Evolutionary conservation across 2,329 filamentous ascomycete genomes (phyloP).

Genomic region (Fusarium compactum): DNA sequence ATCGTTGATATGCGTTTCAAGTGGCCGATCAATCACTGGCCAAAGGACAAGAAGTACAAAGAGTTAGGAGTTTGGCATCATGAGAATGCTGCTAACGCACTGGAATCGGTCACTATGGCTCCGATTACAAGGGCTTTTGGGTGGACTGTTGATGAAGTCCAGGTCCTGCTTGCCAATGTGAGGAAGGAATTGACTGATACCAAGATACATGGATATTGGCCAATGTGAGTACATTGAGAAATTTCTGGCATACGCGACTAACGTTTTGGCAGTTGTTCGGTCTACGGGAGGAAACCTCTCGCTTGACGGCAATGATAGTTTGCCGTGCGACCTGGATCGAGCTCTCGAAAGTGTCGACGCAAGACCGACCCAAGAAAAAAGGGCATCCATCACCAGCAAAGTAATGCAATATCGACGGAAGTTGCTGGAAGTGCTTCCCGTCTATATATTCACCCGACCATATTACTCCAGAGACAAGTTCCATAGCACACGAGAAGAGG

Average conservation of each 20-base stretch:
- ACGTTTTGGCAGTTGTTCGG: neutral
- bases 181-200: slow-evolving; percentile 21
- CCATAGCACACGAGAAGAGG: no score
- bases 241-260: rapidly evolving
- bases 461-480: no score
- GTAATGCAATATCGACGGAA: no score
- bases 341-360: no score
- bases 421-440: no score
- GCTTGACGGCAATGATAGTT: no score
- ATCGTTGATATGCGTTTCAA: slow-evolving; percentile 5
- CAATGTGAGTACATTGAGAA: slow-evolving; percentile 1
- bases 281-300: neutral
- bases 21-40: slow-evolving; percentile 25
- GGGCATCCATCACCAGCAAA: no score
- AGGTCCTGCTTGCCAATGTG: neutral
- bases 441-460: no score
- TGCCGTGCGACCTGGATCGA: neutral
- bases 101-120: slow-evolving; percentile 11
- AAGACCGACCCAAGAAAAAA: no score
- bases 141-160: slow-evolving; percentile 22
- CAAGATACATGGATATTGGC: slow-evolving; percentile 21
- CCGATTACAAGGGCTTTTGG: slow-evolving; percentile 14
- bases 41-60: slow-evolving; percentile 14
- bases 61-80: slow-evolving; percentile 16
- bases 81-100: neutral